Evolutionary conservation across 192 early-diverging fungal species (phyloP).

Genomic region (Backusella australiensis): DNA sequence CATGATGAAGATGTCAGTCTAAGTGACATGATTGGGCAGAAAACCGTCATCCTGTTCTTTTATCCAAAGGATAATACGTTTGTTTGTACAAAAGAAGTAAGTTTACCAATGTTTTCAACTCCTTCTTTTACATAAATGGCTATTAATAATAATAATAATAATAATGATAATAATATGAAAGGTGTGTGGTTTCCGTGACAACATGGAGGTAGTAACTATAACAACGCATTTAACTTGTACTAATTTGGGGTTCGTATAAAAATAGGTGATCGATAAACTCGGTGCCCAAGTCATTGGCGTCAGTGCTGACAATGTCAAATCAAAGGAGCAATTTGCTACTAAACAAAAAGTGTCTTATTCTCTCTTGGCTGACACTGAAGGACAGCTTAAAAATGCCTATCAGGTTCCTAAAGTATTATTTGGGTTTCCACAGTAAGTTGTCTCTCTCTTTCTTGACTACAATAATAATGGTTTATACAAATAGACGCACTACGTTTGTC

Average conservation of each 20-base stretch:
- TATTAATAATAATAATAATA: not conserved
- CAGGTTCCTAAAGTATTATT: constrained; percentile 30
- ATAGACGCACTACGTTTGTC: constrained; percentile 37
- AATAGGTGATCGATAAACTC: constrained; percentile 24
- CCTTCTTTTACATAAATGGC: not conserved
- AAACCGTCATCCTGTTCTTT: constrained; percentile 34
- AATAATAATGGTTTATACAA: not conserved
- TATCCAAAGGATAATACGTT: constrained; percentile 40
- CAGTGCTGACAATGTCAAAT: constrained; percentile 31
- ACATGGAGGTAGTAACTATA: constrained; percentile 20
- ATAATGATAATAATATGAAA: not conserved
- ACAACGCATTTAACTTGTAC: no score
- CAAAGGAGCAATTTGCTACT: constrained; percentile 29
- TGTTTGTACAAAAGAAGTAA: constrained; percentile 39
- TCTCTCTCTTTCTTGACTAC: no score
- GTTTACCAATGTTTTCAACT: not conserved
- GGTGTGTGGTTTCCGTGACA: constrained; percentile 41
- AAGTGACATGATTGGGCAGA: constrained; percentile 28
- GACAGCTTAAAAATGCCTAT: constrained; percentile 24
- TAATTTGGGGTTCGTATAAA: not conserved
- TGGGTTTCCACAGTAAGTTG: constrained; percentile 16
- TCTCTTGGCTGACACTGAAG: constrained; percentile 36
- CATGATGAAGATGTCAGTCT: constrained; percentile 26
- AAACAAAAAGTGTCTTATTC: constrained; percentile 26
- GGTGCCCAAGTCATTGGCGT: constrained; percentile 38